phyloP scores from a whole-genome alignment of 2,329 filamentous ascomycete species.

The Neopestalotiopsis sp. region DNA sequence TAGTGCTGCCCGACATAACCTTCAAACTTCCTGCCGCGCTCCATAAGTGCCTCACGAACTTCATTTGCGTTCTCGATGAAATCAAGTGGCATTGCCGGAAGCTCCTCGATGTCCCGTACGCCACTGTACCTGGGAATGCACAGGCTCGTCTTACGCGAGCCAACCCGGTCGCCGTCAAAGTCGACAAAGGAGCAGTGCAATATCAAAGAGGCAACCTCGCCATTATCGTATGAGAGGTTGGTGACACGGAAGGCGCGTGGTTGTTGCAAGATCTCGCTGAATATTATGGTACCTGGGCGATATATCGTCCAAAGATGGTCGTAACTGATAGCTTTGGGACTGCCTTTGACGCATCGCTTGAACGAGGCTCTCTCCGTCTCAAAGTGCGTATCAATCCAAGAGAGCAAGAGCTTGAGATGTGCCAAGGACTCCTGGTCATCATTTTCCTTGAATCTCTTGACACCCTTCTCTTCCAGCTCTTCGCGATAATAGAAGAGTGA shows the following conservation, averaged over 20 bases:
- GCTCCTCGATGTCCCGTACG: constrained; percentile 30
- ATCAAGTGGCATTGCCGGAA: constrained; percentile 35
- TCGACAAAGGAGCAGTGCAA: constrained; percentile 35
- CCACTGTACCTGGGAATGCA: constrained; percentile 34
- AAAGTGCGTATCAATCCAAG: constrained; percentile 37
- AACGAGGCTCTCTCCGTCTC: constrained; percentile 36
- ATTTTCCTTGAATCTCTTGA: constrained; percentile 30
- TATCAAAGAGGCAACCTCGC: constrained; percentile 27
- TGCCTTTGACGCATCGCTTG: constrained; percentile 28
- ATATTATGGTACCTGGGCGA: constrained; percentile 32
- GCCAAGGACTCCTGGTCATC: constrained; percentile 30
- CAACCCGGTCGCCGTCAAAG: constrained; percentile 41
- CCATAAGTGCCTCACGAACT: constrained; percentile 28
- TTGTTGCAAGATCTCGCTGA: constrained; percentile 29
- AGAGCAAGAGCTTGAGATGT: constrained; percentile 33
- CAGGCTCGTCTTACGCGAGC: constrained; percentile 29
- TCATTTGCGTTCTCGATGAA: constrained; percentile 30
- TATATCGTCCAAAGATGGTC: constrained; percentile 37
- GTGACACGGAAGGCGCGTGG: constrained; percentile 35
- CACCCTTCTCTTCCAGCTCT: constrained; percentile 31
- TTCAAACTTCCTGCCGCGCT: constrained; percentile 40
- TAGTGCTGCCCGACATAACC: constrained; percentile 37
- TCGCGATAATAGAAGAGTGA: constrained; percentile 34
- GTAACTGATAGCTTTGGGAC: constrained; percentile 31
- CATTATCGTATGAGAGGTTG: constrained; percentile 32